Evolutionary conservation across 306 rosid species (phyloP).

Genomic region (Vigna hirtella): DNA sequence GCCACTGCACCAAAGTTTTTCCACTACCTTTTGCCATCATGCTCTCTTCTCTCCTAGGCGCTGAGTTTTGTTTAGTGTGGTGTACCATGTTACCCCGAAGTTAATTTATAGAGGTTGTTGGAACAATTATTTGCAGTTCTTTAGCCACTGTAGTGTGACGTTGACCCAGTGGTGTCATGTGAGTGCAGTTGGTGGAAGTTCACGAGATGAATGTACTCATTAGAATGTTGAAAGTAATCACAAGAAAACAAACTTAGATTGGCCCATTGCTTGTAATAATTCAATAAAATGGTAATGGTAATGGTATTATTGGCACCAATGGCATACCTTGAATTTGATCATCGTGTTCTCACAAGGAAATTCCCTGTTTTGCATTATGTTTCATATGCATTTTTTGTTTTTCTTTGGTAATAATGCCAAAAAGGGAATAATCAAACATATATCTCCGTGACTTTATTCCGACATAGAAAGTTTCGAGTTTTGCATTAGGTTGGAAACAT

Average conservation of each 20-base stretch:
- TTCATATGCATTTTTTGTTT: not conserved
- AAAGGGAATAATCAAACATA: not conserved
- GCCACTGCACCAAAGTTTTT: conserved; percentile 39
- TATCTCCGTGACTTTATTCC: not conserved
- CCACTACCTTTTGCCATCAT: conserved; percentile 55
- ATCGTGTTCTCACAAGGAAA: not conserved
- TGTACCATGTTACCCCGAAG: not conserved
- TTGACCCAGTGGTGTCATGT: not conserved
- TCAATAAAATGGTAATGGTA: not conserved
- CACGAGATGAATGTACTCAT: not conserved
- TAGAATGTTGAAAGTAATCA: not conserved
- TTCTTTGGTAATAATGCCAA: not conserved
- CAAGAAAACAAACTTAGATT: not conserved
- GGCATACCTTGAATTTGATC: conserved; percentile 8
- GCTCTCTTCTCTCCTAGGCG: not conserved
- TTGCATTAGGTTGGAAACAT: not conserved
- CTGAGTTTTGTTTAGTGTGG: conserved; percentile 10
- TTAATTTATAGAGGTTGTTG: not conserved
- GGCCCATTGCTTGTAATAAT: conserved; percentile 33
- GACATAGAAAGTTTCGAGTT: not conserved
- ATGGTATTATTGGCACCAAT: not conserved
- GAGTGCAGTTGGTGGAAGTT: conserved; percentile 7
- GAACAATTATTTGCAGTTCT: not conserved
- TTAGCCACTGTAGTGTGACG: not conserved
- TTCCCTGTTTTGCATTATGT: not conserved